Conservation (phyloP, 768 basidiomycete genomes). For the Royoungia palumana region DNA sequence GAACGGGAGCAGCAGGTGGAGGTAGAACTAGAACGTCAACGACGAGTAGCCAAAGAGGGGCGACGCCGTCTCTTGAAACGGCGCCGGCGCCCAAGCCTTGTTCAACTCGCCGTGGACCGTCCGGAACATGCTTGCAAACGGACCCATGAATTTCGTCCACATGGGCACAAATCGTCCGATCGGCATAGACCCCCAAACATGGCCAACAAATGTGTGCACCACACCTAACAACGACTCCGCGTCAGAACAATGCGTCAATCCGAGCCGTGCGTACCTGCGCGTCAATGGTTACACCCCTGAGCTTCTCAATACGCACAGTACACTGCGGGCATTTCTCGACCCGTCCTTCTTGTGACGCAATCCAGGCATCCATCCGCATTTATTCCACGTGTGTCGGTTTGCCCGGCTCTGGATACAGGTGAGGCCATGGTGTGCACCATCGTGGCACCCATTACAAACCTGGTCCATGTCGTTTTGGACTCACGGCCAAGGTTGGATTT, state of each 20-base stretch:
- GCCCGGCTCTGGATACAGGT: constrained; percentile 47
- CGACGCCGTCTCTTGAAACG: too few species aligned
- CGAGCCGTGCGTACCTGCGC: constrained; percentile 34
- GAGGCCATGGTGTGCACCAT: constrained; percentile 56
- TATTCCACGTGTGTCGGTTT: constrained; percentile 9
- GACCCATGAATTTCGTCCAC: too few species aligned
- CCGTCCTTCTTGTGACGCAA: constrained; percentile 40
- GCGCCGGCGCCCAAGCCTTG: too few species aligned
- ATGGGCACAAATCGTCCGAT: too few species aligned
- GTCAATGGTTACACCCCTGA: constrained; percentile 74
- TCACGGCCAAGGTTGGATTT: too few species aligned
- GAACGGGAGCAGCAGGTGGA: too few species aligned
- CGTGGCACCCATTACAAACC: constrained; percentile 58
- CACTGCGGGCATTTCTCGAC: constrained; percentile 72
- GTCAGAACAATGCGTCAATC: constrained; percentile 9
- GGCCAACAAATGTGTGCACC: constrained; percentile 71
- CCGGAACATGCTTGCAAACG: too few species aligned
- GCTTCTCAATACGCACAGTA: constrained; percentile 59
- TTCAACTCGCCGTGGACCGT: too few species aligned
- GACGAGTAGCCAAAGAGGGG: too few species aligned
- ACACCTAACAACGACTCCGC: constrained; percentile 39
- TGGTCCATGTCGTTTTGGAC: too few species aligned
- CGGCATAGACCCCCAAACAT: constrained; percentile 37
- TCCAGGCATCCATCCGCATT: constrained; percentile 57
- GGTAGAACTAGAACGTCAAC: too few species aligned